Base-by-base conservation (phyloP, 2,329 filamentous ascomycete genomes). In the Aspergillus spinulosporus region DNA sequence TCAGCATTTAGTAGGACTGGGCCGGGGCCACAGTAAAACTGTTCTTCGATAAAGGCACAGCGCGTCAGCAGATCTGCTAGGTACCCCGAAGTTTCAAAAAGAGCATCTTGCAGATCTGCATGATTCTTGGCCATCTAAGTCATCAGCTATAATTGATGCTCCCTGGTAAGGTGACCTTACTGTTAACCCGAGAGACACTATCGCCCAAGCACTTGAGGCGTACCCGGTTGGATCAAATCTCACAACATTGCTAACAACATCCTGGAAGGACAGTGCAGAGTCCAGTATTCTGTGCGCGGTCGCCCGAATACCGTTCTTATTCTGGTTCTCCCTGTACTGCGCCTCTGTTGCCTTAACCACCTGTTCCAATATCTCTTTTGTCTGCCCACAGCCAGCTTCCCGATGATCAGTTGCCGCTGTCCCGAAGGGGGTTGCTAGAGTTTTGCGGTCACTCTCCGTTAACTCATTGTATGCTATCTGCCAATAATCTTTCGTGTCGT, bases 51-150 rank as follows among this genome's bases (percentile, higher is more conserved):
- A 28, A 50, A 55, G 29, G 52, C 32, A 46, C 37, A 55, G 37
- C 37, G 39, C 14, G 52, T n/a, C 14, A 55, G 12, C 4, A 55
- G n/a, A 29, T 55, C 46, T 29, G 52, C 46, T 21, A 55, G 46
- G 40, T 50, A 55, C 5, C 12, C 37, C 2, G 45, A 50, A 5
- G 46, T 14, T 5, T 50, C 39, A 32, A 50, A 39, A 6, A 47
- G 44, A 8, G 44, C 44, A 29, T 34, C 29, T n/a, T 29, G 44
- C 14, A 47, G 44, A 8, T 47, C 44, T 15, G 28, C 28, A 34
- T 51, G 45, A 6, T 56, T 56, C 40, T 56, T 43, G 12, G 53
- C 29, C 31, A 56, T 56, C 53, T 56, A 46, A 26, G 12, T 49
- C 21, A 32, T 54, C 36, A 54, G 52, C 45, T 47, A 26, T 26